Evolutionary conservation across 2,329 filamentous ascomycete genomes (phyloP).

Genomic region (Fusarium bactridioides): DNA sequence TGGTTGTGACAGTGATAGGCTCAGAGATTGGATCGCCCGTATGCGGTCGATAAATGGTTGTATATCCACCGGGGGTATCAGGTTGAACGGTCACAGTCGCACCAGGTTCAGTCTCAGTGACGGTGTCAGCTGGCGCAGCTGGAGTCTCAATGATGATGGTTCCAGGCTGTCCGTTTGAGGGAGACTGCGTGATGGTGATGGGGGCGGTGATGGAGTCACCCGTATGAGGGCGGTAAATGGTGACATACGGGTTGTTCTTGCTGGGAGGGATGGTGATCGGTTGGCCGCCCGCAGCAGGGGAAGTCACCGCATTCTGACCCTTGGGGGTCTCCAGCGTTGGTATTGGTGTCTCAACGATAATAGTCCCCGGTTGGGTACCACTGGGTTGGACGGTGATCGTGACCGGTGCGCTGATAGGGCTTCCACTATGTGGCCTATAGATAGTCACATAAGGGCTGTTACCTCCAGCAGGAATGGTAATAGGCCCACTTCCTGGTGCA

Average conservation of each 20-base stretch:
- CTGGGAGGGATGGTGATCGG: slow-evolving; percentile 26
- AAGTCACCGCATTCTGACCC: slow-evolving; percentile 14
- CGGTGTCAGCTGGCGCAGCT: background rate
- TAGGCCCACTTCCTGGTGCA: slow-evolving; percentile 11
- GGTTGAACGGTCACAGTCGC: slow-evolving; percentile 17
- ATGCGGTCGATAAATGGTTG: slow-evolving; percentile 24
- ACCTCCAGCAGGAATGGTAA: slow-evolving; percentile 19
- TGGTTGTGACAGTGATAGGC: slow-evolving; percentile 25
- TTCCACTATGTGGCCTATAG: slow-evolving; percentile 19
- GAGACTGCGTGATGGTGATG: slow-evolving; percentile 27
- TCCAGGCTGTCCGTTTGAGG: slow-evolving; percentile 24
- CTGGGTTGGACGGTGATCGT: slow-evolving; percentile 12
- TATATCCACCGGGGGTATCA: slow-evolving; percentile 1
- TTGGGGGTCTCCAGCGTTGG: slow-evolving; percentile 17
- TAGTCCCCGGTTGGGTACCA: slow-evolving; percentile 13
- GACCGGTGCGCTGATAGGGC: slow-evolving; percentile 3
- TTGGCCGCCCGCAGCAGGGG: background rate
- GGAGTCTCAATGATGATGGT: slow-evolving; percentile 29
- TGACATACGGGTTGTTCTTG: slow-evolving; percentile 22
- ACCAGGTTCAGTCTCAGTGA: slow-evolving; percentile 3
- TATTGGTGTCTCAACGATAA: slow-evolving; percentile 25
- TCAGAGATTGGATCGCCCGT: slow-evolving; percentile 12
- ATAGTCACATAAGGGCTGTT: slow-evolving; percentile 18
- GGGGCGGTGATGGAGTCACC: slow-evolving; percentile 25
- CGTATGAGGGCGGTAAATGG: slow-evolving; percentile 22